Evolutionary conservation across 768 basidiomycete species (phyloP), one percentile per base, ranked within the genome.

Genomic region (Chalciporus piperatus): DNA sequence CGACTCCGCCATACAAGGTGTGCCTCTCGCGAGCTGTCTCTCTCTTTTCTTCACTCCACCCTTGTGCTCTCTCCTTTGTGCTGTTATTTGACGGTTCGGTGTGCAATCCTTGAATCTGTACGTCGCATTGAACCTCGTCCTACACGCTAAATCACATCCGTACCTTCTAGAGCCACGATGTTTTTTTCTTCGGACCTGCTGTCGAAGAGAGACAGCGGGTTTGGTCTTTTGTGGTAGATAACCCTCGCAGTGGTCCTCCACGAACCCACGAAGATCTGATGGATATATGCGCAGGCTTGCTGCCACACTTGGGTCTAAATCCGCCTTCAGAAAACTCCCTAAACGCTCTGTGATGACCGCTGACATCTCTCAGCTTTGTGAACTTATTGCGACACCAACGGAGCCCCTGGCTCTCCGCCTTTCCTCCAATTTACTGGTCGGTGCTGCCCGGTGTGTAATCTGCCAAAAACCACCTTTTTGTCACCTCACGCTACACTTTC

Each of bases 371-470:
- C 80, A 88, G 66, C 70, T 95, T 62, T 96, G 93, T 66, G 79
- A 76, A 33, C 77, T 92, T 35, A 93, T 96, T 47, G 79, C 83
- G 23, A 77, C 87, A 59, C 93, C 93, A n/a, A 68, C 76, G 20
- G 93, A 95, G 58, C 93, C 93, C 35, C 76, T 96, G 30, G 92
- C 93, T 2, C 72, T 96, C 50, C 77, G 93, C 56, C 72, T 95
- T 48, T 93, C 92, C 10, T 92, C 91, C 52, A 92, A 92, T 63
- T 71, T 96, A 39, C 84, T 96, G 77, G 85, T 95, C 54, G 93
- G 93, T 4, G 93, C 87, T 32, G 89, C 87, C 19, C 82, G 92
- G 92, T 92, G 67, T 52, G 81, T 60, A 41, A 8, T 41, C 25
- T n/a, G 6, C 35, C 14, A n/a, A 14, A 37, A 40, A 37, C 27